Evolutionary conservation across 805 yeast species (phyloP).

Genomic region (Maudiozyma bulderi): DNA sequence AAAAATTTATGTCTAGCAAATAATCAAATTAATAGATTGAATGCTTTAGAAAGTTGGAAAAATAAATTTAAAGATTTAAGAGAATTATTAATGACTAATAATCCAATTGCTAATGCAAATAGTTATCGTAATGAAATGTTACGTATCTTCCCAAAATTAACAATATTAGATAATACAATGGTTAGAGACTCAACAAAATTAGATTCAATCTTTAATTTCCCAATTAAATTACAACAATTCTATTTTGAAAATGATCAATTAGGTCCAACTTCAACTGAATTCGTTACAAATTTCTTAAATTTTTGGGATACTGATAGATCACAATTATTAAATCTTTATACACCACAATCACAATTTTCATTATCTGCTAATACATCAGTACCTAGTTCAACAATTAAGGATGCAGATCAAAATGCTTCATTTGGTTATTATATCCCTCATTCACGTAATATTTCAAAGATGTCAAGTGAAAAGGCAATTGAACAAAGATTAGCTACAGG

Average conservation of each 20-base stretch:
- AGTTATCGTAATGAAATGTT: conserved; percentile 52
- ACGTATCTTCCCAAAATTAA: conserved; percentile 67
- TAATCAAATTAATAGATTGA: conserved; percentile 53
- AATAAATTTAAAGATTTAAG: conserved; percentile 63
- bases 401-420: conserved; percentile 30
- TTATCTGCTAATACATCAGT: conserved; percentile 63
- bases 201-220: conserved; percentile 41
- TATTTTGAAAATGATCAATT: conserved; percentile 75
- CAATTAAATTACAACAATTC: conserved; percentile 47
- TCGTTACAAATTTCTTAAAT: conserved; percentile 63
- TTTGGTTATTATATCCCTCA: conserved; percentile 63
- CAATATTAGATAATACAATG: conserved; percentile 66
- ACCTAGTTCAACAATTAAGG: conserved; percentile 37
- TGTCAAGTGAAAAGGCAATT: conserved; percentile 46
- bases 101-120: conserved; percentile 52
- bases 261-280: conserved; percentile 63
- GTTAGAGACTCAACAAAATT: conserved; percentile 67
- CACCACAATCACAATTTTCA: conserved; percentile 78
- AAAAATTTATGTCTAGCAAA: conserved; percentile 72
- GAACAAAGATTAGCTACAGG: conserved; percentile 57
- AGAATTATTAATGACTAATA: conserved; percentile 69
- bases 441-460: conserved; percentile 68
- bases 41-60: conserved; percentile 63
- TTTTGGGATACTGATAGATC: conserved; percentile 75
- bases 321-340: conserved; percentile 64